Conservation (phyloP, 768 basidiomycete genomes). For the Tremella mesenterica region DNA sequence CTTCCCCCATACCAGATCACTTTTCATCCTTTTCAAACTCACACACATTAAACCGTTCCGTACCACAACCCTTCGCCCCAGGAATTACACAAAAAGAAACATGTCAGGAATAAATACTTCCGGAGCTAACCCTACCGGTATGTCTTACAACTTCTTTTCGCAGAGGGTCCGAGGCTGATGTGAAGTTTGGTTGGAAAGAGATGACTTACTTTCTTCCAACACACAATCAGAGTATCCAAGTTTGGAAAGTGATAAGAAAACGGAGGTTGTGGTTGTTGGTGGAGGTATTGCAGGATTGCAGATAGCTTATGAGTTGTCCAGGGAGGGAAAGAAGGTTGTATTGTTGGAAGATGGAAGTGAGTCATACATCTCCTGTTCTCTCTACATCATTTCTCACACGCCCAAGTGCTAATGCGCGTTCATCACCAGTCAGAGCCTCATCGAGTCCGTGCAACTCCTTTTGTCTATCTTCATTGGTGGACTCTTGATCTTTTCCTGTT, state of each 20-base stretch:
- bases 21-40: too few relatives aligned
- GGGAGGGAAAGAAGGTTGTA: slow-evolving; percentile 14
- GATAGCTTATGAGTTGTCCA: slow-evolving; percentile 20
- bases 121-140: slow-evolving; percentile 5
- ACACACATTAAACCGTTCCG: too few relatives aligned
- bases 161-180: not conserved
- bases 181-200: slow-evolving; percentile 19
- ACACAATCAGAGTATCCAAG: slow-evolving; percentile 9
- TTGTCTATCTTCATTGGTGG: too few relatives aligned
- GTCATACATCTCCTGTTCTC: slow-evolving; percentile 5
- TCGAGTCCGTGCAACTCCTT: too few relatives aligned
- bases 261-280: slow-evolving; percentile 18
- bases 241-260: slow-evolving; percentile 5
- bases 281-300: slow-evolving; percentile 22
- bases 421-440: too few relatives aligned
- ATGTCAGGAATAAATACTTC: slow-evolving; percentile 11
- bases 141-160: not conserved
- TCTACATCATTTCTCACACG: too few relatives aligned
- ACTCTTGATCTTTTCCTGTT: not conserved
- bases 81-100: too few relatives aligned
- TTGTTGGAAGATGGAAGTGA: slow-evolving; percentile 25
- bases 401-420: too few relatives aligned
- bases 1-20: too few relatives aligned
- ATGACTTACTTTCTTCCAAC: slow-evolving; percentile 10
- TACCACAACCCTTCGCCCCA: too few relatives aligned